Conservation (phyloP, 371 early-diverging fungal species). For the Basidiobolus meristosporus region DNA sequence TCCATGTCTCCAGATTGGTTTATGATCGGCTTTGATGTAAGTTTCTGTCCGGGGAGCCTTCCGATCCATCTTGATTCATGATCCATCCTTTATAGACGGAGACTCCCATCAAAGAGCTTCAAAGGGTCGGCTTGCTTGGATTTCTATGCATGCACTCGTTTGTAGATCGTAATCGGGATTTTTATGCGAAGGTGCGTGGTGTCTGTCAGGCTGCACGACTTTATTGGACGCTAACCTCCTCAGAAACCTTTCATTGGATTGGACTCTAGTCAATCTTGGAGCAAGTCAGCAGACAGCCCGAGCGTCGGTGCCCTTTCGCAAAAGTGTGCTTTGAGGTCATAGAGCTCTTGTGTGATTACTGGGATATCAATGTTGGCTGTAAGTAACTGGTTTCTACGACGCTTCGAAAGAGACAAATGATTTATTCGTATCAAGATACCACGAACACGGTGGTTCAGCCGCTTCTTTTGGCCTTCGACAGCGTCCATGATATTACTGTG, state of each 20-base stretch:
- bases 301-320: constrained; percentile 39
- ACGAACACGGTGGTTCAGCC: constrained; percentile 40
- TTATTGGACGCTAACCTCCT: no score
- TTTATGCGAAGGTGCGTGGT: constrained; percentile 21
- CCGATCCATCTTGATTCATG: not conserved
- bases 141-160: constrained; percentile 37
- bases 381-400: constrained; percentile 5
- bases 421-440: constrained; percentile 12
- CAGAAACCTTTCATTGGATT: no score
- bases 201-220: not conserved
- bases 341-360: constrained; percentile 42
- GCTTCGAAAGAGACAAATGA: not conserved
- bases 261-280: constrained; percentile 22
- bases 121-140: constrained; percentile 41
- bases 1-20: no score
- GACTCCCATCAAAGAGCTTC: constrained; percentile 34
- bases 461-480: constrained; percentile 32
- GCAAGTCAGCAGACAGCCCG: constrained; percentile 30
- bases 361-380: constrained; percentile 51
- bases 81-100: constrained; percentile 19
- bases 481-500: constrained; percentile 31
- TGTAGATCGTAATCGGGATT: constrained; percentile 18
- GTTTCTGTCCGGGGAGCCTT: no score
- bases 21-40: no score
- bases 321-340: constrained; percentile 44